Evolutionary conservation across 345 rosid genomes (phyloP), one percentile per base, ranked within the genome.

Genomic region (Gynandropsis gynandra): DNA sequence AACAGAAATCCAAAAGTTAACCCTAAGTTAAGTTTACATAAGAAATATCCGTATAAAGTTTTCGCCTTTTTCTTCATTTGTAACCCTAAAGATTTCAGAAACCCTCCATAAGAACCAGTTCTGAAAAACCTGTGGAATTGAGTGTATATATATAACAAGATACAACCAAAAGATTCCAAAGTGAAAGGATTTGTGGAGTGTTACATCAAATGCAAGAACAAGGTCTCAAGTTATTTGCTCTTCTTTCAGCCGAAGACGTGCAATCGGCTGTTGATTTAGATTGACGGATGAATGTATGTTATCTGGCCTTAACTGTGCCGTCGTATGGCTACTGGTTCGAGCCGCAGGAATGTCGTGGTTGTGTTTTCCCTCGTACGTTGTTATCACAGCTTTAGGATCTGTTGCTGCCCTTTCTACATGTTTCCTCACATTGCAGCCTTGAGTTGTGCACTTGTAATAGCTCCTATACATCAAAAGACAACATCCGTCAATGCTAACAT

Each of bases 331-430:
- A 37, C 80, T 76, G 12, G 51, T 62, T 64, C 64, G 74, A 38
- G 74, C 79, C 10, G 80, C 76, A 9, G 96, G 97, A 31, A 81
- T 77, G 12, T 86, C 83, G 10, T 89, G 97, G 68, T 78, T 83
- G 71, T 89, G 95, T 52, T 86, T 86, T 32, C 97, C 97, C 66
- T 86, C 95, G 0, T 89, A 89, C 16, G 97, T 81, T 31, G 97
- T 89, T 65, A 89, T 76, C 39, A 89, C 95, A 13, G 95, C 94
- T 73, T 83, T 86, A 1, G 90, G 85, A 60, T 89, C 96, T 7
- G 78, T 64, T 8, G 94, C 80, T 61, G 97, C 86, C 65, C 97
- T 80, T 72, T 89, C 97, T 24, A 89, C 96, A 10, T 81, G 96
- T 74, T 89, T 89, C 16, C 96, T 79, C 35, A 86, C 94, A 9